Evolutionary conservation across 164 flowering plant species (phyloP).

Genomic region (Piper longum): DNA sequence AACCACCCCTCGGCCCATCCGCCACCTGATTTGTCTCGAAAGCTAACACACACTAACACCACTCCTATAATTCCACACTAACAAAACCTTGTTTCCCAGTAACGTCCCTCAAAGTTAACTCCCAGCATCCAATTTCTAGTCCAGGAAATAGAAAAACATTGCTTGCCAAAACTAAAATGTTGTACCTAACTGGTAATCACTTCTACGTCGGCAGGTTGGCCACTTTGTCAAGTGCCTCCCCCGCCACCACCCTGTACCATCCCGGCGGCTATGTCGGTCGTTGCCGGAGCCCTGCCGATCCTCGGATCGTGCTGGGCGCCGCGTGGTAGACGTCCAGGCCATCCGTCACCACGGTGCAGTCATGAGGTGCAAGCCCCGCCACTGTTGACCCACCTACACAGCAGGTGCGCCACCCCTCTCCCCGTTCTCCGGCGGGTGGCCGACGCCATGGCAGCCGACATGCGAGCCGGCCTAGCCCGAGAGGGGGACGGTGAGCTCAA

Average conservation of each 20-base stretch:
- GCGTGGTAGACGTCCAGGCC: neutral
- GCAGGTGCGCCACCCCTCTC: constrained; percentile 59
- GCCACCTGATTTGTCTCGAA: neutral
- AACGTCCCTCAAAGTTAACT: too few relatives aligned
- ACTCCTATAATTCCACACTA: neutral
- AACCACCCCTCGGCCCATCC: neutral
- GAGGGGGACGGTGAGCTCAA: constrained; percentile 74
- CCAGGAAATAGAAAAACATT: neutral
- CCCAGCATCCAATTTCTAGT: neutral
- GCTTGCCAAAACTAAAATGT: neutral
- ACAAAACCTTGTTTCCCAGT: neutral
- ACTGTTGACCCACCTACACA: constrained; percentile 41
- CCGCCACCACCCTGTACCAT: neutral
- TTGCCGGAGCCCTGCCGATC: neutral
- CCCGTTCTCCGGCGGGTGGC: constrained; percentile 63
- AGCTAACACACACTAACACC: neutral
- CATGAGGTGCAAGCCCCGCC: constrained; percentile 15
- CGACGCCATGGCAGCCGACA: constrained; percentile 61
- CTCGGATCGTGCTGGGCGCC: neutral
- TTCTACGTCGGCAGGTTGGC: neutral
- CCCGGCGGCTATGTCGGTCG: neutral
- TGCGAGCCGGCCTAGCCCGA: constrained; percentile 64
- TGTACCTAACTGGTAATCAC: neutral
- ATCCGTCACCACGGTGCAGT: constrained; percentile 18
- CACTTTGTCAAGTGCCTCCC: neutral